A percentile compares a stretch with the other conserved stretches of the same genome.
These are phyloP conservation scores for Flaveria linearis DNA, from an alignment of 129 eudicot species.

Conservation along the genomic window DNA sequence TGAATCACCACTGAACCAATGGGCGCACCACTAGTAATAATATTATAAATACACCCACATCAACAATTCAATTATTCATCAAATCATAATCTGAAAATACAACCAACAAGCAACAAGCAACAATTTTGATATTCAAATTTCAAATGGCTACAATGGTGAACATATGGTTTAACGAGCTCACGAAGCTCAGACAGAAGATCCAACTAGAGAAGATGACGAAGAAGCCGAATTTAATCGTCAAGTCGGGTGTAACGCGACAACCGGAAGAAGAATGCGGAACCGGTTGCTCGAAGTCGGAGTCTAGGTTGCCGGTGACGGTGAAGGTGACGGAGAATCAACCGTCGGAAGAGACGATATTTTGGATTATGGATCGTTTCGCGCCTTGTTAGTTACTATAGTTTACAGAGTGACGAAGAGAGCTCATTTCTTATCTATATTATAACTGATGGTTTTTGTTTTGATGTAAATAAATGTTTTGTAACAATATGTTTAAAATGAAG, in stretches of 20 bases:
- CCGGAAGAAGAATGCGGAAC: constrained; percentile 15
- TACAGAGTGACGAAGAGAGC: too few relatives aligned
- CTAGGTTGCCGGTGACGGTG: background rate
- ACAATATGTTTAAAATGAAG: too few relatives aligned
- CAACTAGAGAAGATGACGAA: constrained; percentile 23
- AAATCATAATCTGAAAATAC: background rate
- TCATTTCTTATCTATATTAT: too few relatives aligned
- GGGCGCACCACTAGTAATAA: constrained; percentile 11
- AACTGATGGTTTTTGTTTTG: too few relatives aligned
- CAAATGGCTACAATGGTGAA: constrained; percentile 37
- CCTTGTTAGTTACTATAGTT: constrained; percentile 19
- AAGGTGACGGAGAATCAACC: background rate
- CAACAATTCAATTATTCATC: background rate
- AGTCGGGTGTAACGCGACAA: constrained; percentile 9
- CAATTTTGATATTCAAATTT: background rate
- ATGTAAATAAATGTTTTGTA: too few relatives aligned
- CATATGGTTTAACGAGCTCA: constrained; percentile 27
- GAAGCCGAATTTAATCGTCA: constrained; percentile 1
- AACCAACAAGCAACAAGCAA: background rate
- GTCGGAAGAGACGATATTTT: constrained; percentile 36
- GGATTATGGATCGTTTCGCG: constrained; percentile 36
- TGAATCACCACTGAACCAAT: constrained; percentile 25
- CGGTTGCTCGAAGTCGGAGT: background rate
- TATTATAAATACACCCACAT: constrained; percentile 28
- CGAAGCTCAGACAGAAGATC: constrained; percentile 30